Evolutionary conservation across 805 yeast species (phyloP).

Genomic region (Pichia ethanolica): DNA sequence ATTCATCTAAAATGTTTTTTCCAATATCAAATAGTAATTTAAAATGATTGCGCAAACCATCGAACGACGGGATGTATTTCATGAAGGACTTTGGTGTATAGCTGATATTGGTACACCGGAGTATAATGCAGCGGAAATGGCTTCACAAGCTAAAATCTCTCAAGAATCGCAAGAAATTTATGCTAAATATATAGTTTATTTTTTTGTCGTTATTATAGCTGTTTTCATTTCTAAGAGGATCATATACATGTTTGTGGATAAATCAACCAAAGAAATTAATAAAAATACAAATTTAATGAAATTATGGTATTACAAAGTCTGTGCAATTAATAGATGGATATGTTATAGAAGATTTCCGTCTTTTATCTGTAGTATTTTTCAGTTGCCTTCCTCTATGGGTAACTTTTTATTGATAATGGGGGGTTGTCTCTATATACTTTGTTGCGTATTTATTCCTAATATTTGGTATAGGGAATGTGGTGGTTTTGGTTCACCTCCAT

Average conservation of each 20-base stretch:
- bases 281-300: slow-evolving; percentile 3
- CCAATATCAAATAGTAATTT: too few relatives aligned
- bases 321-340: slow-evolving; percentile 26
- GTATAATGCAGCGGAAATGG: slow-evolving; percentile 16
- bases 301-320: slow-evolving; percentile 14
- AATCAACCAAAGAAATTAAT: not conserved
- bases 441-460: slow-evolving; percentile 36
- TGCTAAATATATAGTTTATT: slow-evolving; percentile 34
- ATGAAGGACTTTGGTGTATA: slow-evolving; percentile 15
- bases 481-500: slow-evolving; percentile 54
- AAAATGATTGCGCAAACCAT: not conserved
- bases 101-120: slow-evolving; percentile 15
- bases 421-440: slow-evolving; percentile 29
- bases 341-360: slow-evolving; percentile 29
- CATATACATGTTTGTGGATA: slow-evolving; percentile 15
- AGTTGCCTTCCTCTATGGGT: slow-evolving; percentile 34
- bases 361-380: slow-evolving; percentile 26
- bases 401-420: slow-evolving; percentile 27
- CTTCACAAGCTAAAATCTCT: slow-evolving; percentile 27
- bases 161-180: slow-evolving; percentile 27
- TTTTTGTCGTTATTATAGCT: slow-evolving; percentile 31
- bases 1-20: too few relatives aligned
- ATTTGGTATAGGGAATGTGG: slow-evolving; percentile 44
- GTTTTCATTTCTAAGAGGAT: slow-evolving; percentile 28
- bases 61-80: not conserved